These are phyloP conservation scores for Trypanosoma melophagium DNA, from an alignment of 208 protist species.

Conservation along the genomic window DNA sequence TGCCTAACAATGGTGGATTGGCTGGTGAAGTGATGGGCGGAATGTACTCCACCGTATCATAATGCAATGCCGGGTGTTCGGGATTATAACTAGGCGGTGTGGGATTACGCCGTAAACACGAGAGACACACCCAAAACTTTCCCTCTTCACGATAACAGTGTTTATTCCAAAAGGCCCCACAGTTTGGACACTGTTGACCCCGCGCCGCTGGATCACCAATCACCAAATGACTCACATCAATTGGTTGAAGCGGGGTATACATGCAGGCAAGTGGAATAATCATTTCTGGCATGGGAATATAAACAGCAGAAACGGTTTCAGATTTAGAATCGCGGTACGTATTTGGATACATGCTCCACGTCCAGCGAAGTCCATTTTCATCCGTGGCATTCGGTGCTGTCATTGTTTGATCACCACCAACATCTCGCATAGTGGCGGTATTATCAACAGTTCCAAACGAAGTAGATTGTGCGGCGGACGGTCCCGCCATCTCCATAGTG, in stretches of 20 bases:
- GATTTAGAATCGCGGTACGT: constrained; percentile 40
- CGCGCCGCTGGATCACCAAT: constrained; percentile 39
- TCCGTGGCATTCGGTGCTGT: constrained; percentile 49
- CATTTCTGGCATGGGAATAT: constrained; percentile 71
- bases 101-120: constrained; percentile 67
- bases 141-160: constrained; percentile 66
- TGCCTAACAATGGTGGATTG: not conserved
- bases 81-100: constrained; percentile 43
- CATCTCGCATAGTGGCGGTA: not conserved
- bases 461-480: not conserved
- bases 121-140: constrained; percentile 79
- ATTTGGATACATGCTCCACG: constrained; percentile 85
- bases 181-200: constrained; percentile 65
- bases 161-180: constrained; percentile 62
- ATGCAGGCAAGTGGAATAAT: constrained; percentile 88
- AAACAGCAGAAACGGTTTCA: constrained; percentile 34
- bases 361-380: constrained; percentile 83
- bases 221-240: constrained; percentile 48
- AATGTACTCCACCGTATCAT: constrained; percentile 88
- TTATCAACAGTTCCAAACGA: no score
- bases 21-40: constrained; percentile 30
- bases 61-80: constrained; percentile 60
- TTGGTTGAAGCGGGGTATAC: constrained; percentile 76
- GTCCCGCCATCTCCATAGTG: constrained; percentile 7
- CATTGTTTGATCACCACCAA: constrained; percentile 16